Evolutionary conservation across 331 rosid species (phyloP).

Genomic region (Malus hybrid): DNA sequence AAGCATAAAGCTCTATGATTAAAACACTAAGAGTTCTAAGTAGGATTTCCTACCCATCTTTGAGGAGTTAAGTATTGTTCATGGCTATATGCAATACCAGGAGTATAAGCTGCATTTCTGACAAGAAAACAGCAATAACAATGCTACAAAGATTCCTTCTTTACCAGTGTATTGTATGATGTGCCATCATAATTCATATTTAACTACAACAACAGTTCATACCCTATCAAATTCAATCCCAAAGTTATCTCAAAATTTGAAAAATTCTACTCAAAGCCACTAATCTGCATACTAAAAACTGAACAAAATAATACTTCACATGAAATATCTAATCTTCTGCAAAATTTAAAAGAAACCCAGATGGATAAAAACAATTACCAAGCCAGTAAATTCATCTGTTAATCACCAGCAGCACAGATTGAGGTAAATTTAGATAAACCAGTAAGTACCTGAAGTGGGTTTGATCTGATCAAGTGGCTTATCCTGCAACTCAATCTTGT

Average conservation of each 20-base stretch:
- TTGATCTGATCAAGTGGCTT: constrained; percentile 53
- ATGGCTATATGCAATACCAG: background rate
- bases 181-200: background rate
- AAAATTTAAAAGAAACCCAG: constrained; percentile 17
- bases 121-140: background rate
- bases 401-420: background rate
- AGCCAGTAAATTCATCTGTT: constrained; percentile 1
- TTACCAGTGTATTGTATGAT: background rate
- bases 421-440: background rate
- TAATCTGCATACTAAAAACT: background rate
- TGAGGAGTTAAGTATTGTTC: too few relatives aligned
- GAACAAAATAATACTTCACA: background rate
- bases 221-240: background rate
- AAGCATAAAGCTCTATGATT: too few relatives aligned
- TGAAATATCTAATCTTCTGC: constrained; percentile 9
- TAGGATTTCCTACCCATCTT: too few relatives aligned
- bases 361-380: background rate
- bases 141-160: background rate
- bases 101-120: background rate
- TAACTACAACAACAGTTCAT: background rate
- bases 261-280: background rate
- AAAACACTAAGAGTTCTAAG: too few relatives aligned
- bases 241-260: background rate
- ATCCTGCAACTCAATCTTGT: constrained; percentile 37
- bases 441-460: constrained; percentile 46